Evolutionary conservation across 768 basidiomycete genomes (phyloP).

Genomic region (Psilocybe cyanescens): DNA sequence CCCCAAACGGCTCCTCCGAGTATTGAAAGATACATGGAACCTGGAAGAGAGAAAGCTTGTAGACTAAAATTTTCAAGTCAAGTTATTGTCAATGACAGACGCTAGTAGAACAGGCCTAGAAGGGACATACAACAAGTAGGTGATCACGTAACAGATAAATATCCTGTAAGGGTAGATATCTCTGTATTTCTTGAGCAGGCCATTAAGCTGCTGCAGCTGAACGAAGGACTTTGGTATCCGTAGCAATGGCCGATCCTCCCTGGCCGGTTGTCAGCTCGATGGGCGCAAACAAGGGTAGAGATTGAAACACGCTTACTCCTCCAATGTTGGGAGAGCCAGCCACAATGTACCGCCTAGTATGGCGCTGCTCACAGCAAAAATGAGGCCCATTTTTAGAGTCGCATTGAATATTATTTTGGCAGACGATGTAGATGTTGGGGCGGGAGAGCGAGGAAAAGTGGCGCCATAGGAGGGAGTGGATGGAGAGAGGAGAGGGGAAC

Average conservation of each 20-base stretch:
- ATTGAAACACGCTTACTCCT: constrained; percentile 58
- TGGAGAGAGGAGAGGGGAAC: constrained; percentile 48
- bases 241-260: constrained; percentile 75
- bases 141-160: constrained; percentile 83
- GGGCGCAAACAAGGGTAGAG: not conserved
- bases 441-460: constrained; percentile 43
- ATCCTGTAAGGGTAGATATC: constrained; percentile 87
- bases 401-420: constrained; percentile 76
- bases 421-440: constrained; percentile 47
- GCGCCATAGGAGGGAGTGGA: constrained; percentile 58
- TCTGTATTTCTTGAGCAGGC: constrained; percentile 88
- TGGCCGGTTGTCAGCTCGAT: constrained; percentile 30
- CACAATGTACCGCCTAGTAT: constrained; percentile 80
- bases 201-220: constrained; percentile 85
- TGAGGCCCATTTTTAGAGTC: constrained; percentile 78
- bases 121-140: constrained; percentile 86
- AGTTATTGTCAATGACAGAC: not conserved
- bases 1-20: constrained; percentile 97
- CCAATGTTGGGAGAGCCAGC: constrained; percentile 78
- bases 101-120: constrained; percentile 6
- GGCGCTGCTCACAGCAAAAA: constrained; percentile 73
- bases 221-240: constrained; percentile 88
- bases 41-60: constrained; percentile 95
- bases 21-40: constrained; percentile 98
- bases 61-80: constrained; percentile 52